Conservation (phyloP, 2,329 filamentous ascomycete genomes). For the Aspergillus transmontanensis region DNA sequence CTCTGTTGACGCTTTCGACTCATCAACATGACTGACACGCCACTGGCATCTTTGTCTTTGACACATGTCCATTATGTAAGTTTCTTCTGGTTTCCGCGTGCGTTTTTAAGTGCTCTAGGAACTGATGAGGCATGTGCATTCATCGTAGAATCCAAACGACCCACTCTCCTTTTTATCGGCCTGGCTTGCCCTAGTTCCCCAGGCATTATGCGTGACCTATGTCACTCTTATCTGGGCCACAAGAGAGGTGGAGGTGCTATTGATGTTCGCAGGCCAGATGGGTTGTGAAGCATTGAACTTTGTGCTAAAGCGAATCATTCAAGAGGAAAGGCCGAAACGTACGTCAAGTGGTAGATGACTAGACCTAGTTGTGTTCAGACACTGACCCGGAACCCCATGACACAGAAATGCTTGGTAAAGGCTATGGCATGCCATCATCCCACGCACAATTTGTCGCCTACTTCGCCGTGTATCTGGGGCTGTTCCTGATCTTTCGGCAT, state of each 20-base stretch:
- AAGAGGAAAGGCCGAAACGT: conserved; percentile 83
- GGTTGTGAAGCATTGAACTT: conserved; percentile 92
- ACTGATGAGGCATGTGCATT: conserved; percentile 7
- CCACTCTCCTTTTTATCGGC: conserved; percentile 83
- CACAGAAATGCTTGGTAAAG: conserved; percentile 77
- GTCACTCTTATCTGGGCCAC: conserved; percentile 87
- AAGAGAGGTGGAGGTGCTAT: conserved; percentile 81
- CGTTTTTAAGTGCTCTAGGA: not conserved
- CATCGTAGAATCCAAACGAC: conserved; percentile 76
- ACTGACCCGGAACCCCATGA: not conserved
- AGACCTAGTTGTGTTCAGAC: not conserved
- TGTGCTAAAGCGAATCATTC: conserved; percentile 82
- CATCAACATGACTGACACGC: conserved; percentile 41
- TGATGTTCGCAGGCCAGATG: conserved; percentile 92
- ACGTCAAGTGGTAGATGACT: conserved; percentile 40
- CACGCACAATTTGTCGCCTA: conserved; percentile 94
- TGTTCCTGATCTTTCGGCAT: conserved; percentile 86
- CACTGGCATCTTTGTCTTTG: conserved; percentile 85
- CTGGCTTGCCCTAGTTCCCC: conserved; percentile 90
- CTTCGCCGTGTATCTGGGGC: conserved; percentile 79
- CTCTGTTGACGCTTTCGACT: not conserved
- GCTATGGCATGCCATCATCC: conserved; percentile 96
- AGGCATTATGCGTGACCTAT: conserved; percentile 88
- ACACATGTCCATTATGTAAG: conserved; percentile 95
- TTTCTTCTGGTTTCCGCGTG: conserved; percentile 10